Base-by-base conservation (phyloP, 2,329 filamentous ascomycete genomes). In the Fusarium sp. region DNA sequence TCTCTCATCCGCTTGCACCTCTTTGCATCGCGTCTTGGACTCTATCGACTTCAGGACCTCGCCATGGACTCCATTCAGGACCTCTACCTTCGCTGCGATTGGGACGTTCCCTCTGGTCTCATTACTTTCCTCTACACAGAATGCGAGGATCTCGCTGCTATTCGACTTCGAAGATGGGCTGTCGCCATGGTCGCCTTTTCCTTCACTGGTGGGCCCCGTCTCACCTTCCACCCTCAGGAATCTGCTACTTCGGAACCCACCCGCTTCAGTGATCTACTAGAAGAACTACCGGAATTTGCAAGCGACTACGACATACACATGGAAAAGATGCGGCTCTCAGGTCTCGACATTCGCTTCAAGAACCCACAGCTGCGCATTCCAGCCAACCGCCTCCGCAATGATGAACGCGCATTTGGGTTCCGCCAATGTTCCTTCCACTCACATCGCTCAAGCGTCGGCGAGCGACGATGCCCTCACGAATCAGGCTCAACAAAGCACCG, bases 131-230 rank as follows among this genome's bases (percentile, higher is more conserved):
- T 90, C 17, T 90, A 90, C 80, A 84, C 81, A n/a, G 84, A 87
- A 71, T 88, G 87, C 78, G 85, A 88, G 56, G 79, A 85, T 18
- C 78, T 84, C 35, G 82, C 85, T 41, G 84, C 87, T 59, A 84
- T 87, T 45, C 85, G 88, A 15, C 82, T 90, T 44, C 86, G 89
- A 54, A 87, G 88, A 72, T 90, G 89, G 89, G 85, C 87, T 61
- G 87, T 90, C 11, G 88, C 89, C 66, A 90, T 90, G 87, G 84
- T 89, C 20, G 87, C 88, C n/a, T 90, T 88, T 84, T 85, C 85
- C 6, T 83, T 89, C 38, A 82, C 83, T 30, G 80, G 79, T 17
- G 80, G 83, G 9, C 72, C 75, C 73, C 80, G 62, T 77, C 80
- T 76, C 17, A 80, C 78, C 60, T 79, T 79, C 66, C 72, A 79